Percentiles rank a stretch among this genome's conserved stretches.
These are phyloP conservation scores for Colletotrichum sublineola DNA, from an alignment of 2,329 filamentous ascomycete species.

Conservation along the genomic window DNA sequence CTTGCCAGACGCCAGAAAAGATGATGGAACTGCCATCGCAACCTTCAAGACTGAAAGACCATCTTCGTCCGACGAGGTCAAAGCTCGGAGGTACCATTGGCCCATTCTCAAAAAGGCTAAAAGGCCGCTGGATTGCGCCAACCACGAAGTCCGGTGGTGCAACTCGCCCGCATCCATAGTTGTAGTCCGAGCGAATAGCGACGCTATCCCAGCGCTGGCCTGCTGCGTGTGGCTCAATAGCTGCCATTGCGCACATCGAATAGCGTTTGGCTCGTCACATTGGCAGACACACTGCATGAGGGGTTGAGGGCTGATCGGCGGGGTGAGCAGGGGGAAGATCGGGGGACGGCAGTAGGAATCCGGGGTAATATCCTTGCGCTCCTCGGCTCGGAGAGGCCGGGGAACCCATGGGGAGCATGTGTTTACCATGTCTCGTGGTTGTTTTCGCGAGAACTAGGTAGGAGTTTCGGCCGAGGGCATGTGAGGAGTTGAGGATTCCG, in stretches of 20 bases:
- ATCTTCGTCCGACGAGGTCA: background rate
- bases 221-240: conserved; percentile 13
- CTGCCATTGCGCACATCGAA: conserved; percentile 1
- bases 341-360: conserved; percentile 6
- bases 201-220: background rate
- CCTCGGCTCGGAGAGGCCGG: conserved; percentile 27
- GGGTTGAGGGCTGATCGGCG: conserved; percentile 27
- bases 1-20: background rate
- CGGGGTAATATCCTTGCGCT: conserved; percentile 26
- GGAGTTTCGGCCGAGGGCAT: conserved; percentile 21
- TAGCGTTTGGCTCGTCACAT: conserved; percentile 14
- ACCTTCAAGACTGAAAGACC: background rate
- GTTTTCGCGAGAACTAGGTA: background rate
- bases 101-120: conserved; percentile 14
- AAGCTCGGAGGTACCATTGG: conserved; percentile 32
- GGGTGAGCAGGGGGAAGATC: conserved; percentile 3
- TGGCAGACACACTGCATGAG: conserved; percentile 33
- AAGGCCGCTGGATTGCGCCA: conserved; percentile 6
- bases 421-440: conserved; percentile 2
- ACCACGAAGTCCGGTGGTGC: conserved; percentile 12
- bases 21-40: conserved; percentile 1
- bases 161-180: conserved; percentile 10
- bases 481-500: conserved; percentile 13
- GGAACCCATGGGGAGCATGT: conserved; percentile 17
- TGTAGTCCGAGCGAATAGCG: background rate